phyloP scores from a whole-genome alignment of 371 early-diverging fungal genomes.

The Umbelopsis sp. region DNA sequence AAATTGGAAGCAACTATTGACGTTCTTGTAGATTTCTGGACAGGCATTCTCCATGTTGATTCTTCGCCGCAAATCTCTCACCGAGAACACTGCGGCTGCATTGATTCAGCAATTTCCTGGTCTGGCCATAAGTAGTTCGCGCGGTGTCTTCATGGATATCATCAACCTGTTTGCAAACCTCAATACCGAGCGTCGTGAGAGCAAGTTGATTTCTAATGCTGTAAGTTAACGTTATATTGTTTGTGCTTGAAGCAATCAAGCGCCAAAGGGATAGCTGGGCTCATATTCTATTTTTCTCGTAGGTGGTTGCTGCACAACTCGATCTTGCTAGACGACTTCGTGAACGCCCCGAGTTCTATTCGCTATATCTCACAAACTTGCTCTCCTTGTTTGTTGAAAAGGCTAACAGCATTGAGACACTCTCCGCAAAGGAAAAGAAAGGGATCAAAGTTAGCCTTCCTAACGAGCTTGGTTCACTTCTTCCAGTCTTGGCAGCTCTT shows the following conservation, averaged over 20 bases:
- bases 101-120: conserved; percentile 54
- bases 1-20: conserved; percentile 4
- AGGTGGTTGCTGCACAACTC: conserved; percentile 45
- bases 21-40: conserved; percentile 43
- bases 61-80: conserved; percentile 49
- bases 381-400: conserved; percentile 73
- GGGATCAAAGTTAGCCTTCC: conserved; percentile 55
- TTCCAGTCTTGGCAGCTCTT: conserved; percentile 69
- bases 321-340: conserved; percentile 57
- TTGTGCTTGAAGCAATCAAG: no score
- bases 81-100: conserved; percentile 41
- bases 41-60: conserved; percentile 58
- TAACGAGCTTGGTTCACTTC: conserved; percentile 65
- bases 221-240: conserved; percentile 30
- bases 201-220: conserved; percentile 49
- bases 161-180: conserved; percentile 54
- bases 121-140: conserved; percentile 53
- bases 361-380: conserved; percentile 56
- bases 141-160: conserved; percentile 56
- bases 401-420: conserved; percentile 65
- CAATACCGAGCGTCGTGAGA: conserved; percentile 48
- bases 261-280: no score
- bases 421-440: conserved; percentile 53
- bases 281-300: conserved; percentile 11
- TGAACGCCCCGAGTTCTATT: conserved; percentile 58